Percentiles rank a stretch among this genome's conserved stretches.
These are phyloP conservation scores for Punctularia strigosozonata DNA, from an alignment of 768 basidiomycete genomes.

Conservation along the genomic window DNA sequence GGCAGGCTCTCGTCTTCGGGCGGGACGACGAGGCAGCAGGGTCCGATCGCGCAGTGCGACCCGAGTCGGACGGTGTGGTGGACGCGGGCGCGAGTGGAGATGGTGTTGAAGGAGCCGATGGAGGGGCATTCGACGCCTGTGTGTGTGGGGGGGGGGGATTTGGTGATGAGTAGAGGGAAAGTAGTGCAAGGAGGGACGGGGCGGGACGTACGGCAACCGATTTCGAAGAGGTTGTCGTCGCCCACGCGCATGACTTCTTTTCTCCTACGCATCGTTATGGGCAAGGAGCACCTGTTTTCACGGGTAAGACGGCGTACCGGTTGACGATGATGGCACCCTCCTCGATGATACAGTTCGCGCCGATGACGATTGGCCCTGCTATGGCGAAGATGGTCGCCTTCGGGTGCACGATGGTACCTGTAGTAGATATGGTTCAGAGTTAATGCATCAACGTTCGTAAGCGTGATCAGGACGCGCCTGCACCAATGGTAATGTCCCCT, in stretches of 20 bases:
- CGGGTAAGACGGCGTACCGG: slow-evolving; percentile 35
- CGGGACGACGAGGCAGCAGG: slow-evolving; percentile 68
- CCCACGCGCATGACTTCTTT: slow-evolving; percentile 91
- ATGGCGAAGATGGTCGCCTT: slow-evolving; percentile 90
- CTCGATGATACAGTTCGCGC: slow-evolving; percentile 81
- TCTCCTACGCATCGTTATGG: slow-evolving; percentile 24
- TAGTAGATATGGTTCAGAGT: not conserved
- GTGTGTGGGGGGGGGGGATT: not conserved
- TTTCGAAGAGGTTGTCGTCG: slow-evolving; percentile 89
- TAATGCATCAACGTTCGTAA: not conserved
- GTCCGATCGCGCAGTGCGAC: slow-evolving; percentile 75
- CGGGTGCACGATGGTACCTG: slow-evolving; percentile 84
- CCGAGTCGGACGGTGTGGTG: slow-evolving; percentile 74
- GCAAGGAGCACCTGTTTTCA: too few species aligned
- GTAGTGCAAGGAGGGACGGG: not conserved
- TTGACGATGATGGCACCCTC: slow-evolving; percentile 88
- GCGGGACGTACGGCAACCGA: slow-evolving; percentile 68
- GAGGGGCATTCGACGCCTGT: slow-evolving; percentile 79
- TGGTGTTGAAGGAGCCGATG: slow-evolving; percentile 77
- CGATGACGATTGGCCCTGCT: slow-evolving; percentile 84
- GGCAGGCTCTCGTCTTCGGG: slow-evolving; percentile 69
- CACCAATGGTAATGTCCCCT: slow-evolving; percentile 88
- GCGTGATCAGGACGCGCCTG: slow-evolving; percentile 32
- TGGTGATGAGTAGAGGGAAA: not conserved
- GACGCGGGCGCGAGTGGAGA: slow-evolving; percentile 74